These are phyloP conservation scores for Sphagnum contortum DNA, from an alignment of 225 moss, liverwort and hornwort species.

Conservation along the genomic window DNA sequence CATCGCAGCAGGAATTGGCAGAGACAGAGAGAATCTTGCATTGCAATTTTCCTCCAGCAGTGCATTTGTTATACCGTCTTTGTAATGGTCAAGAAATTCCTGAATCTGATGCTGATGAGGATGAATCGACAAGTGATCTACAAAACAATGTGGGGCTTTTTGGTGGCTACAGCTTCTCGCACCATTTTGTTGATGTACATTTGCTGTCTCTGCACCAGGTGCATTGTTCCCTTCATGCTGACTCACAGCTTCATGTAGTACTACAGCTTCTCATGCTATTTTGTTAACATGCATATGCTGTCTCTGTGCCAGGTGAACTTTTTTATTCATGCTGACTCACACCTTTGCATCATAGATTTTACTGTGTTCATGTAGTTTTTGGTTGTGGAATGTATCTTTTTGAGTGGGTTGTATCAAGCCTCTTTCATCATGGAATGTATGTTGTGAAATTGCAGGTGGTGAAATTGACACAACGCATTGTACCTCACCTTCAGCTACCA, in stretches of 20 bases:
- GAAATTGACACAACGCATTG: constrained; percentile 33
- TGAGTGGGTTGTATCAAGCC: too few relatives aligned
- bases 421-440: neutral
- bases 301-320: too few relatives aligned
- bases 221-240: neutral
- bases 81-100: constrained; percentile 71
- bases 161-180: constrained; percentile 43
- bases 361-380: too few relatives aligned
- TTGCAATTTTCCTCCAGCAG: constrained; percentile 58
- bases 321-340: too few relatives aligned
- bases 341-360: too few relatives aligned
- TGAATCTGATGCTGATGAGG: neutral
- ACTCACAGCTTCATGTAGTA: too few relatives aligned
- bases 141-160: constrained; percentile 42
- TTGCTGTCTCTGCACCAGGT: constrained; percentile 60
- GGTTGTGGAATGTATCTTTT: too few relatives aligned
- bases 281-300: too few relatives aligned
- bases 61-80: constrained; percentile 60
- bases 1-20: constrained; percentile 46
- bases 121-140: constrained; percentile 14
- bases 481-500: constrained; percentile 16
- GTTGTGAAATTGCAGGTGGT: constrained; percentile 34
- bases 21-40: constrained; percentile 55
- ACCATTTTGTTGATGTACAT: constrained; percentile 70
- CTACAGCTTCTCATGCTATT: too few relatives aligned